Base-by-base conservation (phyloP, 306 rosid species). In the Acacia melanoxylon region DNA sequence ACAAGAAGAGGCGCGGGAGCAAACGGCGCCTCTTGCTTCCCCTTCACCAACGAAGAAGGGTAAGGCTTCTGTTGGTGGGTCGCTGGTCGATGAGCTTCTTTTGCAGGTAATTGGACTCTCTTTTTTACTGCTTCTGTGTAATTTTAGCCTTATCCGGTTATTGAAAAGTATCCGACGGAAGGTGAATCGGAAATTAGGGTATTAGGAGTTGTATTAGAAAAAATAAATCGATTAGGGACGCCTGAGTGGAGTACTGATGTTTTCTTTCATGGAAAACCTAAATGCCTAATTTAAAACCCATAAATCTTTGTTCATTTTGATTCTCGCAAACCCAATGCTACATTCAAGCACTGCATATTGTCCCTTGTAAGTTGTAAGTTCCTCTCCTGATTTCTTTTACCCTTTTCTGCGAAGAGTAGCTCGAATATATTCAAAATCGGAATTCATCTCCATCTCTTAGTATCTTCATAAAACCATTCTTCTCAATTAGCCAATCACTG, bases 41-140 rank as follows among this genome's bases (percentile, higher is more conserved):
- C 52, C 85, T 65, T 76, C 70, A 17, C 52, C 42, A 20, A 16
- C 76, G 22, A 16, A 73, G 4, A 74, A 24, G 61, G 74, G 54
- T 12, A n/a, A 48, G 72, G 90, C 78, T 71, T 72, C 87, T 35
- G 80, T 48, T 72, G 76, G 78, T 86, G 85, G 81, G 72, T 85
- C 88, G 24, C 44, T 88, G 20, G 80, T 89, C 63, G 76, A 87
- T 13, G 89, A 93, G 80, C 89, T 91, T 68, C 83, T 91, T 52
- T 68, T 81, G 76, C 94, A 91, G 95, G 97, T 93, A 83, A 80
- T 68, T 72, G 12, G 20, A 49, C 9, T 15, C 25, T 46, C 46
- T 31, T 17, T 31, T n/a, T 37, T 16, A 3, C 46, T 65, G 24
- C 15, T 25, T 31, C 29, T 27, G 24, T 19, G 12, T 74, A 25